Evolutionary conservation across 768 basidiomycete genomes (phyloP).

Genomic region (Naganishia kalamii): DNA sequence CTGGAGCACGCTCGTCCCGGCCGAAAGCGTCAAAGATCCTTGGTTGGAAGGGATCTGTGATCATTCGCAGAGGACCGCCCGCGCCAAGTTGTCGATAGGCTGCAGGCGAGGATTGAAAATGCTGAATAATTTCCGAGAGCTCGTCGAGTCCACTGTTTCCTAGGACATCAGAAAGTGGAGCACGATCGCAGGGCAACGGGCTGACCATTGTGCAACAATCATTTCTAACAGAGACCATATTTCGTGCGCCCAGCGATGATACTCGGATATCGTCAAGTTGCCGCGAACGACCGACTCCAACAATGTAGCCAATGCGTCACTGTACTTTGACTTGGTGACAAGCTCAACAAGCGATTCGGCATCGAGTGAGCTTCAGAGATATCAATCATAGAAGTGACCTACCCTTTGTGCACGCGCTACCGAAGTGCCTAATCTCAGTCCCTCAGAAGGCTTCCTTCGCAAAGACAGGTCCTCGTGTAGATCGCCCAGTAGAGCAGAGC

Average conservation of each 20-base stretch:
- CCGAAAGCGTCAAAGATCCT: conserved; percentile 18
- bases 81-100: conserved; percentile 24
- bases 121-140: conserved; percentile 12
- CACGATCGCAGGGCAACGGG: neutral
- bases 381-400: conserved; percentile 14
- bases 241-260: conserved; percentile 34
- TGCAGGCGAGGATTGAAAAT: conserved; percentile 18
- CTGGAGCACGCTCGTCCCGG: neutral
- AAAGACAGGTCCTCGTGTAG: conserved; percentile 38
- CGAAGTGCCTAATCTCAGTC: conserved; percentile 28
- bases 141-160: conserved; percentile 24
- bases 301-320: conserved; percentile 30
- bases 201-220: conserved; percentile 32
- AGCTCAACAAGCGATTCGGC: neutral
- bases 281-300: conserved; percentile 22
- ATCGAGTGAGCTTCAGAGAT: no score
- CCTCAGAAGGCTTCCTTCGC: conserved; percentile 17
- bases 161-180: neutral
- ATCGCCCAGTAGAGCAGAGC: conserved; percentile 26
- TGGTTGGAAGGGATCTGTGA: conserved; percentile 12
- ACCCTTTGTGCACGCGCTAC: conserved; percentile 35
- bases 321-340: conserved; percentile 4
- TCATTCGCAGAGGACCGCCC: conserved; percentile 28
- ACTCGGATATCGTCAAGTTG: conserved; percentile 30
- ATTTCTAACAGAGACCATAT: conserved; percentile 35